Conservation (phyloP, 768 basidiomycete genomes). For the Mycena alexandri region DNA sequence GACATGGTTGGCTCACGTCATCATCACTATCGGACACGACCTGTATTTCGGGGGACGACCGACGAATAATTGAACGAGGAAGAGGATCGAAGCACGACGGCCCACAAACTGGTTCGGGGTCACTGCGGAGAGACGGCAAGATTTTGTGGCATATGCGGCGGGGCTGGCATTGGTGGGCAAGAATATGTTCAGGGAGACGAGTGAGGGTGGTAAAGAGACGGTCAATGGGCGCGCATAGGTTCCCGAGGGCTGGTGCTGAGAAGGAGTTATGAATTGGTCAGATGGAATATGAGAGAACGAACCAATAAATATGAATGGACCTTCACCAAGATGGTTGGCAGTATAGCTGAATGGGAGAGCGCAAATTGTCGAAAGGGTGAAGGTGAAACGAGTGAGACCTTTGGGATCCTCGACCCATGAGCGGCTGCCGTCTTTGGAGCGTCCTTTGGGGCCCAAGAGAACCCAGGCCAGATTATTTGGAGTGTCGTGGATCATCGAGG, state of each 20-base stretch:
- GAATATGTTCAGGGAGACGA: constrained; percentile 5
- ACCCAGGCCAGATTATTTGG: neutral
- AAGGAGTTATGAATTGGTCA: neutral
- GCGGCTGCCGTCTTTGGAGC: neutral
- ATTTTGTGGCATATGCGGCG: constrained; percentile 12
- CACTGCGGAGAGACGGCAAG: neutral
- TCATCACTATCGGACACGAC: too few species aligned
- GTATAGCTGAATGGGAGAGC: constrained; percentile 2
- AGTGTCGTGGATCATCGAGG: too few species aligned
- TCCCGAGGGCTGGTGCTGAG: neutral
- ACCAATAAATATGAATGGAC: neutral
- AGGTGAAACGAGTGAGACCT: constrained; percentile 3
- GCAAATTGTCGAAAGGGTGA: neutral
- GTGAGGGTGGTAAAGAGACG: constrained; percentile 5
- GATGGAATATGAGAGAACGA: neutral
- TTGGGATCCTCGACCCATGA: constrained; percentile 11
- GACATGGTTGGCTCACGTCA: too few species aligned
- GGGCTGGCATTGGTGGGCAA: neutral
- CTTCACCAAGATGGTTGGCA: neutral
- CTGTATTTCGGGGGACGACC: too few species aligned
- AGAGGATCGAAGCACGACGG: neutral
- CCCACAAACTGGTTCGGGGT: neutral
- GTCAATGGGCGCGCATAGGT: neutral
- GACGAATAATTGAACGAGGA: too few species aligned
- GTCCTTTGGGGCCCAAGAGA: neutral